Percentiles rank a stretch among this genome's conserved stretches.
Conservation (phyloP, 2,329 filamentous ascomycete genomes). For the Ciborinia camelliae region DNA sequence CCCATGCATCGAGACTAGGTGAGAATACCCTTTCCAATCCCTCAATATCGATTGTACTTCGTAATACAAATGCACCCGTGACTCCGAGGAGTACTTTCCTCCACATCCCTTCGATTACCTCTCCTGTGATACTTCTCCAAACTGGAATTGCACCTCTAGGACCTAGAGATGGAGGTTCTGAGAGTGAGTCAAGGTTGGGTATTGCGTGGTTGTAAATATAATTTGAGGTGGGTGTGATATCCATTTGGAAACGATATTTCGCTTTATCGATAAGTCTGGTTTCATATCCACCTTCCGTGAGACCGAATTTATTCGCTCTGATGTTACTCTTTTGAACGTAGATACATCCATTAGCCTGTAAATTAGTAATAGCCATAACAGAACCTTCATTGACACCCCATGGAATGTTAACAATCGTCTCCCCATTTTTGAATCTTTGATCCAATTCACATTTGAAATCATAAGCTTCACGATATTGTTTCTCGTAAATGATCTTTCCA, state of each 20-base stretch:
- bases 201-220: slow-evolving; percentile 57
- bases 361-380: slow-evolving; percentile 63
- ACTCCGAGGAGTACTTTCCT: slow-evolving; percentile 60
- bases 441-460: slow-evolving; percentile 61
- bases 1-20: slow-evolving; percentile 59
- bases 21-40: slow-evolving; percentile 55
- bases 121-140: slow-evolving; percentile 68
- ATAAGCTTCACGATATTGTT: slow-evolving; percentile 56
- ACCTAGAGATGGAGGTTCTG: slow-evolving; percentile 42
- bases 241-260: slow-evolving; percentile 61
- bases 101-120: slow-evolving; percentile 59
- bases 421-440: slow-evolving; percentile 40
- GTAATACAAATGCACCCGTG: slow-evolving; percentile 58
- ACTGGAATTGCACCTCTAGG: slow-evolving; percentile 55
- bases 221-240: slow-evolving; percentile 52
- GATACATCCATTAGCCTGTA: slow-evolving; percentile 59
- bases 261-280: slow-evolving; percentile 64
- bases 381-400: slow-evolving; percentile 56
- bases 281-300: slow-evolving; percentile 68
- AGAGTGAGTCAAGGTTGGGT: slow-evolving; percentile 41
- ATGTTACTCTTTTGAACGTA: slow-evolving; percentile 52
- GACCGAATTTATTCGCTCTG: slow-evolving; percentile 64
- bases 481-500: slow-evolving; percentile 51
- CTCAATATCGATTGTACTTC: slow-evolving; percentile 53
- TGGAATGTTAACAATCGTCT: slow-evolving; percentile 31